Evolutionary conservation across 2,329 filamentous ascomycete genomes (phyloP).

Genomic region (Polytolypa hystricis): DNA sequence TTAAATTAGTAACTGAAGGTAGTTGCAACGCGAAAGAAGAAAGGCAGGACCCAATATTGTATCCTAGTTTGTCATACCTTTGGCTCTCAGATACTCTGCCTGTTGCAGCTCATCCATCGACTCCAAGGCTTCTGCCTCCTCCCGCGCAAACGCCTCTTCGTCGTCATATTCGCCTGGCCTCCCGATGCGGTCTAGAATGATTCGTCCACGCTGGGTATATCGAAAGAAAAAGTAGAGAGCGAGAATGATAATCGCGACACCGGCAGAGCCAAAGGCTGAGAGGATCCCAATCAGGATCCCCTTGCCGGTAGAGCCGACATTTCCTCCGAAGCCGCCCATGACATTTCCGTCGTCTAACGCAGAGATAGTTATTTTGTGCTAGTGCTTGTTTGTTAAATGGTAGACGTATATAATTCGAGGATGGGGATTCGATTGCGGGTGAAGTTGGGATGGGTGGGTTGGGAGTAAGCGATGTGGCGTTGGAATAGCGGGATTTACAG

Average conservation of each 20-base stretch:
- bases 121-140: constrained; percentile 91
- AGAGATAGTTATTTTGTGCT: constrained; percentile 1
- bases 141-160: constrained; percentile 84
- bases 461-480: constrained; percentile 3
- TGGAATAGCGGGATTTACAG: constrained; percentile 7
- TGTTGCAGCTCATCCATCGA: constrained; percentile 88
- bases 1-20: too few species aligned
- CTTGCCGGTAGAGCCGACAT: constrained; percentile 48
- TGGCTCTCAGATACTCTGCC: constrained; percentile 84
- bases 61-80: too few species aligned
- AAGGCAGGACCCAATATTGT: background rate
- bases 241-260: constrained; percentile 69
- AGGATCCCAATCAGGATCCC: constrained; percentile 91
- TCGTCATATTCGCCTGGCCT: constrained; percentile 95
- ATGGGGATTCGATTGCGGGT: too few species aligned
- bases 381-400: too few species aligned
- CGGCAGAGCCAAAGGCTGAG: constrained; percentile 85
- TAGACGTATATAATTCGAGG: too few species aligned
- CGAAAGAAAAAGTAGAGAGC: constrained; percentile 85
- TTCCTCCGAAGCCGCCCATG: constrained; percentile 25
- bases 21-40: too few species aligned
- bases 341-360: constrained; percentile 4
- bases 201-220: constrained; percentile 77
- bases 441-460: constrained; percentile 5
- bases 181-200: constrained; percentile 85